phyloP scores from a whole-genome alignment of 768 basidiomycete species.

The Chalciporus pseudorubinellus region DNA sequence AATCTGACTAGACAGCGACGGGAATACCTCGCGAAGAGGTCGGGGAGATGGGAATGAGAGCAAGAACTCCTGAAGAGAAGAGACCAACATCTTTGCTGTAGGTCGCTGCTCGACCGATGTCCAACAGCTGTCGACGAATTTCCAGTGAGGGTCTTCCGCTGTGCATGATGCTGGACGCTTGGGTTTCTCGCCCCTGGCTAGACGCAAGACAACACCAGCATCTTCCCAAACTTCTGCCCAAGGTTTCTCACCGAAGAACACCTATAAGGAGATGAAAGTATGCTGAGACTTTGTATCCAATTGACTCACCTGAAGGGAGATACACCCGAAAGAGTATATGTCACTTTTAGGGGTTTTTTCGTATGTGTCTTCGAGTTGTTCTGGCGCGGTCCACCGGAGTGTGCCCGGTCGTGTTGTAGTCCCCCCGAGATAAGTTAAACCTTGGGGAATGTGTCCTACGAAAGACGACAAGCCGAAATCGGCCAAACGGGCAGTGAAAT shows the following conservation, averaged over 20 bases:
- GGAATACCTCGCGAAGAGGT: too few relatives aligned
- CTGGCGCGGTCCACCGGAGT: constrained; percentile 43
- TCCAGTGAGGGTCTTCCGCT: background rate
- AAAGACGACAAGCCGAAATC: constrained; percentile 41
- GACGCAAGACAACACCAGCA: constrained; percentile 2
- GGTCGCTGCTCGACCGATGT: background rate
- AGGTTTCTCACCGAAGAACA: background rate
- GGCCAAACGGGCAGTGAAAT: constrained; percentile 36
- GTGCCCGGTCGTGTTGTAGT: constrained; percentile 34
- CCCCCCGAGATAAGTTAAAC: background rate
- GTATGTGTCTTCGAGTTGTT: constrained; percentile 21
- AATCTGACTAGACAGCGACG: too few relatives aligned
- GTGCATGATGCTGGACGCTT: background rate
- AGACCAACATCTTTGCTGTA: background rate
- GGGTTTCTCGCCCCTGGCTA: background rate
- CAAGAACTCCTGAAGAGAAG: background rate
- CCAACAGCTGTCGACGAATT: constrained; percentile 1
- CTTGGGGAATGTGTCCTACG: background rate
- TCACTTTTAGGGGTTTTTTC: constrained; percentile 10
- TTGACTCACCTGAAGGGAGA: constrained; percentile 14
- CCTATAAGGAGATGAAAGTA: background rate
- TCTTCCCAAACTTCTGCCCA: background rate
- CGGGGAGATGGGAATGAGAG: background rate
- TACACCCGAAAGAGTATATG: constrained; percentile 25
- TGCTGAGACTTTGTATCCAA: background rate